Percentiles rank a stretch among this genome's conserved stretches.
phyloP scores from a whole-genome alignment of 2,329 filamentous ascomycete species.

The Ambrosiella xylebori region DNA sequence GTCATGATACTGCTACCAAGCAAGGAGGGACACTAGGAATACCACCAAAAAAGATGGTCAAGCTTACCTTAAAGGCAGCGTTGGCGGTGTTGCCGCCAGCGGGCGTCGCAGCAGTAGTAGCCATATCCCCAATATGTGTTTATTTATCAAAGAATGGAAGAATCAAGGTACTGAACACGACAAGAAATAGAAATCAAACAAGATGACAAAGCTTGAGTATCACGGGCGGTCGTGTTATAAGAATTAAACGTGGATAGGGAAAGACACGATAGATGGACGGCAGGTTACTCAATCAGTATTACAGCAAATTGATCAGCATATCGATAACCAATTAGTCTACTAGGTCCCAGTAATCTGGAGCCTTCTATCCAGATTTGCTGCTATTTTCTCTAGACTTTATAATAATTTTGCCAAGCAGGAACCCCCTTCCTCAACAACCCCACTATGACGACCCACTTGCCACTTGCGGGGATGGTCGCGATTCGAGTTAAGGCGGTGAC shows the following conservation, averaged over 20 bases:
- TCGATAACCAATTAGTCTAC: neutral
- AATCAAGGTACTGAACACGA: constrained; percentile 1
- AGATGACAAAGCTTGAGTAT: constrained; percentile 13
- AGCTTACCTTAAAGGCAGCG: constrained; percentile 38
- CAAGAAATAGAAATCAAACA: neutral
- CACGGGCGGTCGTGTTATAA: constrained; percentile 16
- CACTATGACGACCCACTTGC: constrained; percentile 1
- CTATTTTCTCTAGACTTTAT: neutral
- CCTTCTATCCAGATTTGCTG: constrained; percentile 1
- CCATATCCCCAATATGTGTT: constrained; percentile 9
- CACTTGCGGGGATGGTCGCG: neutral
- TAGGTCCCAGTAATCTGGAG: constrained; percentile 1
- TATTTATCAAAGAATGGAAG: constrained; percentile 3
- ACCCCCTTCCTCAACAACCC: constrained; percentile 2
- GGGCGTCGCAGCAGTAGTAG: constrained; percentile 12
- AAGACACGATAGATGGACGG: constrained; percentile 7
- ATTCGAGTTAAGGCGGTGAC: constrained; percentile 1
- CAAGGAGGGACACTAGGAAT: neutral
- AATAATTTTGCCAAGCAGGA: constrained; percentile 1
- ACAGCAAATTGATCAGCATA: neutral
- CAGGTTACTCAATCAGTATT: neutral
- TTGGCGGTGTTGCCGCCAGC: constrained; percentile 27
- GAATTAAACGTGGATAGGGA: constrained; percentile 6
- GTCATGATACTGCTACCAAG: neutral
- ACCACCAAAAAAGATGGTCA: neutral